phyloP scores from a whole-genome alignment of 495 filamentous ascomycete genomes.

The Recurvomyces mirabilis region DNA sequence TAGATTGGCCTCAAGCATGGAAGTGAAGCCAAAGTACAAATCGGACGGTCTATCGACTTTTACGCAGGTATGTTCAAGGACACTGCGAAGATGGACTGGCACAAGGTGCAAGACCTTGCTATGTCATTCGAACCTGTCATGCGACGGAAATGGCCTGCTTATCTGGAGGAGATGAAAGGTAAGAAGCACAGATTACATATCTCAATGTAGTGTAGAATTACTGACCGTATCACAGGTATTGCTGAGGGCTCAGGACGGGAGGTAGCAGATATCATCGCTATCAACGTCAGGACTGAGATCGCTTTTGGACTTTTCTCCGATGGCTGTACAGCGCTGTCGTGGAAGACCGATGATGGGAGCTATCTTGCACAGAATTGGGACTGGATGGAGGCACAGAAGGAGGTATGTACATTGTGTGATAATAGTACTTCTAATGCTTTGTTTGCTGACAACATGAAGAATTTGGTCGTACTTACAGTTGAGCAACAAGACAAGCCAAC shows the following conservation, averaged over 20 bases:
- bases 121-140: constrained; percentile 37
- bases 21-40: constrained; percentile 32
- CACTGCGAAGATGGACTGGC: constrained; percentile 40
- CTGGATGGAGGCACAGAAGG: constrained; percentile 12
- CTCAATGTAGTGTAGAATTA: background rate
- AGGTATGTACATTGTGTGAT: too few relatives aligned
- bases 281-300: constrained; percentile 61
- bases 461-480: constrained; percentile 46
- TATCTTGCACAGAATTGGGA: constrained; percentile 62
- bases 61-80: constrained; percentile 42
- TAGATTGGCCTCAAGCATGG: constrained; percentile 50
- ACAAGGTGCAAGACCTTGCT: constrained; percentile 35
- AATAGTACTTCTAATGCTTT: too few relatives aligned
- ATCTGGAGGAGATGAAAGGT: constrained; percentile 43
- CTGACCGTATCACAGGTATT: constrained; percentile 34
- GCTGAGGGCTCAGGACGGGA: constrained; percentile 45
- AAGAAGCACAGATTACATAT: background rate
- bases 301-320: constrained; percentile 52
- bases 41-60: constrained; percentile 39
- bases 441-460: constrained; percentile 29
- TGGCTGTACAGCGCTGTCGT: constrained; percentile 52
- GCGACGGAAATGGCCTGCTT: constrained; percentile 32
- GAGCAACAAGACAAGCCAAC: constrained; percentile 36
- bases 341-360: constrained; percentile 34
- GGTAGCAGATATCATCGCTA: constrained; percentile 48